Evolutionary conservation across 139 green algal genomes (phyloP).

Genomic region (Chlamydomonas schloesseri): DNA sequence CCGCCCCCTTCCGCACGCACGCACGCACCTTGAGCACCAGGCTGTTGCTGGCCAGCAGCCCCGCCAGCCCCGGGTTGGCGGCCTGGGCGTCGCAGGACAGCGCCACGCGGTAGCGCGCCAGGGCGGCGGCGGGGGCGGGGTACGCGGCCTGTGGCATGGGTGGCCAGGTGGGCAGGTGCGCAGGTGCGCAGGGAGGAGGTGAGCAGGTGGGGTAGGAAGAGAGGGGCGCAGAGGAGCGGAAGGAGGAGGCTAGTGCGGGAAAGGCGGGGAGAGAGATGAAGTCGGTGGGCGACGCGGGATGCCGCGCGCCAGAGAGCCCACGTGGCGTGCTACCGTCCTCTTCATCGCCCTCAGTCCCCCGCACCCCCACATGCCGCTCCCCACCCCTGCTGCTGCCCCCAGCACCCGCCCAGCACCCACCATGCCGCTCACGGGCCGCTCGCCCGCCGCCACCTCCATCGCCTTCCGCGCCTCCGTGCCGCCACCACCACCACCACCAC

Average conservation of each 20-base stretch:
- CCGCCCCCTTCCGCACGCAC: background rate
- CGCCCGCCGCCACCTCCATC: background rate
- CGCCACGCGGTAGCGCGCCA: background rate
- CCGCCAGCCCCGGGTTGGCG: conserved; percentile 28
- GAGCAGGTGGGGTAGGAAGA: background rate
- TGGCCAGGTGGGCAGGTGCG: background rate
- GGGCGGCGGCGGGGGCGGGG: background rate
- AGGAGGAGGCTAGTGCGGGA: too few relatives aligned
- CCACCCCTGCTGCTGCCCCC: too few relatives aligned
- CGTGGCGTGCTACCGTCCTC: too few relatives aligned
- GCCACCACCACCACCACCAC: background rate
- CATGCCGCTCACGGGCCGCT: background rate
- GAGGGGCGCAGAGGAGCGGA: too few relatives aligned
- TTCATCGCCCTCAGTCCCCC: too few relatives aligned
- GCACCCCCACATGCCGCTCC: too few relatives aligned
- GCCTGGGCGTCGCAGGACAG: conserved; percentile 22
- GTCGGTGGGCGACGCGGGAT: too few relatives aligned
- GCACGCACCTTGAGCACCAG: conserved; percentile 29
- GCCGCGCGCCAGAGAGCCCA: too few relatives aligned
- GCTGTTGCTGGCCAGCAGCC: conserved; percentile 34
- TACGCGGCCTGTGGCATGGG: background rate
- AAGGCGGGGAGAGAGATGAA: too few relatives aligned
- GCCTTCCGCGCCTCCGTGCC: background rate
- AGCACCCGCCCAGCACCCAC: background rate
- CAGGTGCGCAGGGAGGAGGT: background rate